Conservation (phyloP, 148 eudicot species). For the Rhododendron simsii region DNA sequence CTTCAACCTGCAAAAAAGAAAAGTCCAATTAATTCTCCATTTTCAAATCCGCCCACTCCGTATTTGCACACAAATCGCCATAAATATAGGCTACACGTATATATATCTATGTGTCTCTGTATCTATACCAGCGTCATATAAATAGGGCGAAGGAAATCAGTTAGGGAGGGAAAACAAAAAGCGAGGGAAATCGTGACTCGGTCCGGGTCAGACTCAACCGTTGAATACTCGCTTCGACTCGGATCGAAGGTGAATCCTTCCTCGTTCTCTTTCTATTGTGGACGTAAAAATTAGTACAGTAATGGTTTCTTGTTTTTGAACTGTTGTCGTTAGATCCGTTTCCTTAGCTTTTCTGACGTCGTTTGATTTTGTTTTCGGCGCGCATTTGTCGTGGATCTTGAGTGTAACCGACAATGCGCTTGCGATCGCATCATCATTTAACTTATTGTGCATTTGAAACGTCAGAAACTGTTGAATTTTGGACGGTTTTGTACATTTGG, state of each 20-base stretch:
- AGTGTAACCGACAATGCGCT: not conserved
- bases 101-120: not conserved
- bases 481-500: not conserved
- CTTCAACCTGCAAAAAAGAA: not conserved
- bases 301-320: not conserved
- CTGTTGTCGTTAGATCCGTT: not conserved
- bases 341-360: not conserved
- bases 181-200: constrained; percentile 11
- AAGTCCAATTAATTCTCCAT: not conserved
- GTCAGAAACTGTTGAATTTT: not conserved
- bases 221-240: constrained; percentile 9
- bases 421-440: not conserved
- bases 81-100: not conserved
- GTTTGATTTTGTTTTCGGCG: not conserved
- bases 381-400: not conserved
- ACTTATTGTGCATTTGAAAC: not conserved
- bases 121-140: not conserved
- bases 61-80: not conserved
- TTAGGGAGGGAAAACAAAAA: not conserved
- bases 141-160: not conserved
- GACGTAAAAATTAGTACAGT: not conserved
- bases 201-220: constrained; percentile 8
- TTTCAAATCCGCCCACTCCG: not conserved
- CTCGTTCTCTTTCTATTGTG: not conserved
- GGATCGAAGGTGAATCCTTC: not conserved